Evolutionary conservation across 75 land plant species (phyloP).

Genomic region (Pinus tabuliformis): DNA sequence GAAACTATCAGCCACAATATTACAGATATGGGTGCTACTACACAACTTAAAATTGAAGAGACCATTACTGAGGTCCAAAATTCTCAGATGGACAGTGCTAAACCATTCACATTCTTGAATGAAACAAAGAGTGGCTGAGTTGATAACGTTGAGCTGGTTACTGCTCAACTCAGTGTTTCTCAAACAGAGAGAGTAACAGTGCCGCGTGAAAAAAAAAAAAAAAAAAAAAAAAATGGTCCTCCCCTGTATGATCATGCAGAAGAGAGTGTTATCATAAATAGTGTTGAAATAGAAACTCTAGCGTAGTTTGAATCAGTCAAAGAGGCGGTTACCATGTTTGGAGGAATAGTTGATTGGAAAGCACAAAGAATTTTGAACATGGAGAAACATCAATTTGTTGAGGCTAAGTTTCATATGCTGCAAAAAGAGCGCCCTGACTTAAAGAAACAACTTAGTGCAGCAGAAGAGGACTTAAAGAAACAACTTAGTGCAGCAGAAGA

Average conservation of each 20-base stretch:
- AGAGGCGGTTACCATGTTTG: constrained; percentile 10
- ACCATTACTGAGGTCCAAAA: neutral
- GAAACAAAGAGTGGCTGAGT: neutral
- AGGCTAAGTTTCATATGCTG: too few species aligned
- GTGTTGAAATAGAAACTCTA: constrained; percentile 65
- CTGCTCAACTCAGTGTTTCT: neutral
- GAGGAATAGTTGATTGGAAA: constrained; percentile 67
- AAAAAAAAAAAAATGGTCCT: neutral
- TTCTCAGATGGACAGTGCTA: neutral
- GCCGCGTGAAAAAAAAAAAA: neutral
- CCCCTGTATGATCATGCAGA: neutral
- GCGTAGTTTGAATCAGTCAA: constrained; percentile 80
- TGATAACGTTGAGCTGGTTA: neutral
- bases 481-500: too few species aligned
- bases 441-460: too few species aligned
- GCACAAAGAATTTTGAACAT: constrained; percentile 46
- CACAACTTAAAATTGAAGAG: neutral
- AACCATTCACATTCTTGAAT: neutral
- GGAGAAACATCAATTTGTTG: constrained; percentile 38
- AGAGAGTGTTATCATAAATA: neutral
- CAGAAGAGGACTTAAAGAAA: too few species aligned
- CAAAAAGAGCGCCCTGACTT: too few species aligned
- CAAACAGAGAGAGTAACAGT: neutral
- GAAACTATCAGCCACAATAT: neutral
- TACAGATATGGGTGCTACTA: neutral